Percentiles rank a stretch among this genome's conserved stretches.
Conservation (phyloP, 495 filamentous ascomycete genomes). For the Lophiostoma macrostomum region DNA sequence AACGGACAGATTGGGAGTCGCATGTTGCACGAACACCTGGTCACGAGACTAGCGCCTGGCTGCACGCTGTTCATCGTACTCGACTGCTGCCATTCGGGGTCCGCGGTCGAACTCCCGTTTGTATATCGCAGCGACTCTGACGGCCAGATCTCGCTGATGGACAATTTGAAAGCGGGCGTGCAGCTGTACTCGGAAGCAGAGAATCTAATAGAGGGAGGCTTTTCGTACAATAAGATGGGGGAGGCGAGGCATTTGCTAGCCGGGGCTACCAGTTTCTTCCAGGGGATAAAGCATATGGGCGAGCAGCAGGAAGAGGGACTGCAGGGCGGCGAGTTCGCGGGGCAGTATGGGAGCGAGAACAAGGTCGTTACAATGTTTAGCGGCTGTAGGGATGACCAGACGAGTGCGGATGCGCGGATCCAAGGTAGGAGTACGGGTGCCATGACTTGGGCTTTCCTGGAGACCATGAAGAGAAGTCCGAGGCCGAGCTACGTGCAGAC, state of each 20-base stretch:
- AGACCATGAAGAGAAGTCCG: conserved; percentile 49
- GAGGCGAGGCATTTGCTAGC: conserved; percentile 55
- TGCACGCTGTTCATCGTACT: conserved; percentile 57
- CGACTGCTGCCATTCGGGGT: conserved; percentile 64
- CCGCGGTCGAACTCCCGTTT: conserved; percentile 57
- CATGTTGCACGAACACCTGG: conserved; percentile 51
- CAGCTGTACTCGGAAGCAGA: conserved; percentile 47
- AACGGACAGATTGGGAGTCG: conserved; percentile 54
- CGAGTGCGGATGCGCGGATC: conserved; percentile 57
- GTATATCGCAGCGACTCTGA: conserved; percentile 52
- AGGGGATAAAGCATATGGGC: conserved; percentile 47
- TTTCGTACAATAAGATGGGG: conserved; percentile 46
- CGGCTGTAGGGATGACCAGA: conserved; percentile 60
- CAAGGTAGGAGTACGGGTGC: conserved; percentile 48
- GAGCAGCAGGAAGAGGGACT: conserved; percentile 46
- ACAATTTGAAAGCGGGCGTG: conserved; percentile 54
- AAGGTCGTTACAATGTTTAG: conserved; percentile 59
- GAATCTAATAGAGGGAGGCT: conserved; percentile 53
- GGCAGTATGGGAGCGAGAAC: conserved; percentile 52
- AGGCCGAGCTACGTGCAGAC: conserved; percentile 52
- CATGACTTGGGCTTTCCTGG: conserved; percentile 59
- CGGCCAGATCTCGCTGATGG: conserved; percentile 54
- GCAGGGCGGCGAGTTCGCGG: conserved; percentile 50
- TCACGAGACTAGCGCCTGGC: conserved; percentile 50
- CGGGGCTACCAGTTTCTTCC: conserved; percentile 55